Percentiles rank a stretch among this genome's conserved stretches.
Conservation (phyloP, 352 stramenopile species). For the Phytophthora tentaculata region DNA sequence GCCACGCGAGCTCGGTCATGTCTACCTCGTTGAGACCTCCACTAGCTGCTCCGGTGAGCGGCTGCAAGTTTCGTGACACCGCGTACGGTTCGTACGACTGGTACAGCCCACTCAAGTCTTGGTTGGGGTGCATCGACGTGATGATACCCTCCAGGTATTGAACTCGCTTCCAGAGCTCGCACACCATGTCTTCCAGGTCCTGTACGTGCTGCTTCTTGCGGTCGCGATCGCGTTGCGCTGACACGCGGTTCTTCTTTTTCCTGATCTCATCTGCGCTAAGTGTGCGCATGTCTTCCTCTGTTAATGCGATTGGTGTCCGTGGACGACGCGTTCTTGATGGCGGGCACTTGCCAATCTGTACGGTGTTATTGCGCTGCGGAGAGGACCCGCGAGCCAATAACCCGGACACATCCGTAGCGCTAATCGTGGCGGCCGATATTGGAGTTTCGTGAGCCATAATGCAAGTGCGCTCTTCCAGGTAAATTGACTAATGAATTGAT, state of each 20-base stretch:
- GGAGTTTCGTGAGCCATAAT: slow-evolving; percentile 30
- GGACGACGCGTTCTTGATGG: slow-evolving; percentile 41
- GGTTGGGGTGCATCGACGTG: slow-evolving; percentile 41
- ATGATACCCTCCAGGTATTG: slow-evolving; percentile 66
- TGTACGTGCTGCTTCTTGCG: slow-evolving; percentile 64
- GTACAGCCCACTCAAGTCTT: slow-evolving; percentile 48
- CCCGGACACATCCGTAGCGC: slow-evolving; percentile 33
- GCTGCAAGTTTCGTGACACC: slow-evolving; percentile 21
- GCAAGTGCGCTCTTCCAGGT: slow-evolving; percentile 13
- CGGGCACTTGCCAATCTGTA: slow-evolving; percentile 38
- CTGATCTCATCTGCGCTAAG: slow-evolving; percentile 59
- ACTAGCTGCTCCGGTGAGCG: slow-evolving; percentile 13
- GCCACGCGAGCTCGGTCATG: slow-evolving; percentile 39
- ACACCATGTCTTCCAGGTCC: slow-evolving; percentile 63
- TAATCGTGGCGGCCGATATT: slow-evolving; percentile 32
- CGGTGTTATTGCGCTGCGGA: slow-evolving; percentile 24
- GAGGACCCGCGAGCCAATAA: slow-evolving; percentile 34
- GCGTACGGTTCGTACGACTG: slow-evolving; percentile 43
- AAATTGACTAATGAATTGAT: slow-evolving; percentile 32
- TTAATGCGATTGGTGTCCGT: slow-evolving; percentile 54
- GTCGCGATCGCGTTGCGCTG: slow-evolving; percentile 59
- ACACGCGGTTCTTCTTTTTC: slow-evolving; percentile 75
- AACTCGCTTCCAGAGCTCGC: slow-evolving; percentile 60
- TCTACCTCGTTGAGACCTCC: slow-evolving; percentile 27
- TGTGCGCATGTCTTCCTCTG: slow-evolving; percentile 47